Percentiles rank a stretch among this genome's conserved stretches.
phyloP scores from a whole-genome alignment of 2,329 filamentous ascomycete species.

The Trichoderma guizhouense region DNA sequence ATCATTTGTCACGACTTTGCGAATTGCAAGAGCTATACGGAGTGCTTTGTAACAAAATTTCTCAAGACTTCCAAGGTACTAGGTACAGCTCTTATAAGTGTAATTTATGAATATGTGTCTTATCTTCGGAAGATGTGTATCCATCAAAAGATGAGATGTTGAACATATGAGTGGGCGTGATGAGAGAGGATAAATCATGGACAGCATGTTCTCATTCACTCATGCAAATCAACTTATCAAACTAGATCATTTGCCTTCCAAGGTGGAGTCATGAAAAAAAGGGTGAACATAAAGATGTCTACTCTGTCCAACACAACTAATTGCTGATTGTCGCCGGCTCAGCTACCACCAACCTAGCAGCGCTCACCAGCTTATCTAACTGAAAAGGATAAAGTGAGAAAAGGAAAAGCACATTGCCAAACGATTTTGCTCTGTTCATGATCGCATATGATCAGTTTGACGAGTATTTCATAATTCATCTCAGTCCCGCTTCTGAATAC shows the following conservation, averaged over 20 bases:
- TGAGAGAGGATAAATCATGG: neutral
- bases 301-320: no score
- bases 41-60: neutral
- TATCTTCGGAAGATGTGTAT: neutral
- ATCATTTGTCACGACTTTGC: slow-evolving; percentile 7
- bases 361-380: slow-evolving; percentile 21
- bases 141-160: neutral
- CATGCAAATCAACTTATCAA: neutral
- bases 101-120: no score
- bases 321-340: slow-evolving; percentile 18
- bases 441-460: neutral
- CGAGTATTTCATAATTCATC: neutral
- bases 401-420: neutral
- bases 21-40: neutral
- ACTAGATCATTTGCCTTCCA: neutral
- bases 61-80: neutral
- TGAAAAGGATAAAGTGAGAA: neutral
- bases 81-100: neutral
- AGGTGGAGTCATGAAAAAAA: no score
- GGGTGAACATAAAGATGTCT: no score
- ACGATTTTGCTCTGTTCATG: neutral
- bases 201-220: no score
- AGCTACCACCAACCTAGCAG: slow-evolving; percentile 23
- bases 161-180: neutral
- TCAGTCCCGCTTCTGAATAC: slow-evolving; percentile 33